phyloP scores from a whole-genome alignment of 2,329 filamentous ascomycete species.

The Fusarium falciforme region DNA sequence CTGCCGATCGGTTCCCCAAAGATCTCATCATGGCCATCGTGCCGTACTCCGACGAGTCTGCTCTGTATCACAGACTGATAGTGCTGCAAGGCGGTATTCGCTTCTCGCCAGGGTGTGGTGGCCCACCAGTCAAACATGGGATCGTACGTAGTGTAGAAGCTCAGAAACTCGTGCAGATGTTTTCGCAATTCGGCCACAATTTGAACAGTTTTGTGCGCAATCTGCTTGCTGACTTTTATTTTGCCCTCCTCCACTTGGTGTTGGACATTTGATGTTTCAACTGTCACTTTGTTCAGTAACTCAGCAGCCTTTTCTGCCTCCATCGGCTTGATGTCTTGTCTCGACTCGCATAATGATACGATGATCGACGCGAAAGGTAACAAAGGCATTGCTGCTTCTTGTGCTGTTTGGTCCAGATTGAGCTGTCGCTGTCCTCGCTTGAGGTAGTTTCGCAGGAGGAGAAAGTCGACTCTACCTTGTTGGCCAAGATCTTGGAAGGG shows the following conservation, averaged over 20 bases:
- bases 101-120: constrained; percentile 54
- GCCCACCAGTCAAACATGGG: constrained; percentile 70
- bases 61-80: constrained; percentile 53
- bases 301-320: constrained; percentile 57
- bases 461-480: constrained; percentile 60
- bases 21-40: constrained; percentile 60
- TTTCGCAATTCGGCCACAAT: constrained; percentile 53
- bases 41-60: constrained; percentile 57
- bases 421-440: constrained; percentile 51
- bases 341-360: constrained; percentile 58
- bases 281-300: constrained; percentile 51
- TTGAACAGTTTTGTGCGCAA: constrained; percentile 59
- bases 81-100: constrained; percentile 51
- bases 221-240: constrained; percentile 52
- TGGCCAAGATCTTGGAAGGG: constrained; percentile 49
- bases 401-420: constrained; percentile 51
- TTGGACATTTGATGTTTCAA: constrained; percentile 48
- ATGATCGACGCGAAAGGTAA: constrained; percentile 59
- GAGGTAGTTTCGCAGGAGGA: constrained; percentile 62
- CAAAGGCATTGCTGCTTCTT: constrained; percentile 52
- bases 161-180: constrained; percentile 59
- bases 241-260: constrained; percentile 50
- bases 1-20: constrained; percentile 68
- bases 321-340: constrained; percentile 57
- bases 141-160: constrained; percentile 67